These are phyloP conservation scores for Fusarium pseudocircinatum DNA, from an alignment of 2,329 filamentous ascomycete species.

Conservation along the genomic window DNA sequence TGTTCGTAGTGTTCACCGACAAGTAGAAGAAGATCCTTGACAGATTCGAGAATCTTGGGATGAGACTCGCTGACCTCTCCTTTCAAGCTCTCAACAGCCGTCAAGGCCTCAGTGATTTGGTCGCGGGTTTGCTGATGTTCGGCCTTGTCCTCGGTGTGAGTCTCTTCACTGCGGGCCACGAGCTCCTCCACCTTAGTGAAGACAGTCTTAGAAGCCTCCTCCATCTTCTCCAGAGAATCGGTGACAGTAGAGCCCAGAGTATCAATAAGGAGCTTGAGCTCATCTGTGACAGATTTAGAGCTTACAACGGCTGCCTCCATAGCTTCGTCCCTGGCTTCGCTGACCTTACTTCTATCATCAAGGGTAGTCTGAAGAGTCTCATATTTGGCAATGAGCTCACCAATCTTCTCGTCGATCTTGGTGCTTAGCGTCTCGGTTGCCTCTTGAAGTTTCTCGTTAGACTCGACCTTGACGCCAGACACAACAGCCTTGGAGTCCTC, in stretches of 20 bases:
- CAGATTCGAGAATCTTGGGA: slow-evolving; percentile 85
- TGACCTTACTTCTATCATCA: slow-evolving; percentile 77
- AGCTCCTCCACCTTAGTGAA: slow-evolving; percentile 85
- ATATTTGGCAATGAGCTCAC: slow-evolving; percentile 84
- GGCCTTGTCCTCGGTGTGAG: slow-evolving; percentile 75
- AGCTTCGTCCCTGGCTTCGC: slow-evolving; percentile 77
- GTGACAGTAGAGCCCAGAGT: slow-evolving; percentile 83
- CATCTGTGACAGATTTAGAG: slow-evolving; percentile 84
- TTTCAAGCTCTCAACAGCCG: slow-evolving; percentile 78
- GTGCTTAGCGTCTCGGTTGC: slow-evolving; percentile 62
- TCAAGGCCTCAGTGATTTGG: slow-evolving; percentile 78
- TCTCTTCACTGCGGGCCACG: slow-evolving; percentile 78
- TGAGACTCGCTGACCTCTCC: slow-evolving; percentile 83
- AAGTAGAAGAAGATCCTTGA: slow-evolving; percentile 85
- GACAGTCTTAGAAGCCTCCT: slow-evolving; percentile 86
- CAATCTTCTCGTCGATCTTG: slow-evolving; percentile 73
- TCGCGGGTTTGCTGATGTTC: slow-evolving; percentile 87
- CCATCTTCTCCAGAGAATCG: slow-evolving; percentile 86
- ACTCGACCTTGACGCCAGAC: slow-evolving; percentile 82
- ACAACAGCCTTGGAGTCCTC: slow-evolving; percentile 85
- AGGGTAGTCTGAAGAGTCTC: slow-evolving; percentile 82
- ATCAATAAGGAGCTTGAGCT: slow-evolving; percentile 86
- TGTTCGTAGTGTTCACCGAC: slow-evolving; percentile 91
- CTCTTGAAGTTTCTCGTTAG: slow-evolving; percentile 78
- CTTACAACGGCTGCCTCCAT: slow-evolving; percentile 78